Evolutionary conservation across 140 eudicot genomes (phyloP).

Genomic region (Senecio squalidus): DNA sequence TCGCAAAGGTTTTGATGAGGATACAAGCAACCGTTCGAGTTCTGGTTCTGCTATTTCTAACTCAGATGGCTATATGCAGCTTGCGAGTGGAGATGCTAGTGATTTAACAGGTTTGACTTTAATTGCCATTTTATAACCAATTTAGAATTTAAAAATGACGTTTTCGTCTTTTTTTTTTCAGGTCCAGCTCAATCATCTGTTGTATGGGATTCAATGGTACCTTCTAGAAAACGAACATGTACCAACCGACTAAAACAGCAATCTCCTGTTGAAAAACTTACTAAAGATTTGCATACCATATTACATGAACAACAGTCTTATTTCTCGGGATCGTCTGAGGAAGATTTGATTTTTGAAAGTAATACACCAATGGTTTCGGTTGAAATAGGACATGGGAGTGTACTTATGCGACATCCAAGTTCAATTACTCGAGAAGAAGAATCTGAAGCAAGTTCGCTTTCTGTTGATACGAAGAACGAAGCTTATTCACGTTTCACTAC

Average conservation of each 20-base stretch:
- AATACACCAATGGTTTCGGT: slow-evolving; percentile 95
- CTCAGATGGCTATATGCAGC: slow-evolving; percentile 85
- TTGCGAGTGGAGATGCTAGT: slow-evolving; percentile 84
- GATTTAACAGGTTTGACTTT: slow-evolving; percentile 85
- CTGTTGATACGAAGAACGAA: slow-evolving; percentile 75
- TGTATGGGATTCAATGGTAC: slow-evolving; percentile 85
- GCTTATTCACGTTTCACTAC: slow-evolving; percentile 60
- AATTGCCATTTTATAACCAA: too few species aligned
- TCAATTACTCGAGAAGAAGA: slow-evolving; percentile 83
- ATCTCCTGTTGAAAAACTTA: slow-evolving; percentile 92
- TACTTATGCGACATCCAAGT: slow-evolving; percentile 89
- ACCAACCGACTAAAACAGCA: slow-evolving; percentile 62
- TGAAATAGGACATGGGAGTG: slow-evolving; percentile 98
- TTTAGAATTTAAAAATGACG: background rate
- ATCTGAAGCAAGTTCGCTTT: slow-evolving; percentile 97
- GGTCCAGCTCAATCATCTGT: slow-evolving; percentile 72
- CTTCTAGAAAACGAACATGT: slow-evolving; percentile 91
- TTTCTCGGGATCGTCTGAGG: slow-evolving; percentile 81
- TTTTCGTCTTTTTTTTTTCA: slow-evolving; percentile 17
- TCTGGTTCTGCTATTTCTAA: slow-evolving; percentile 97
- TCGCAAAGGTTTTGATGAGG: slow-evolving; percentile 67
- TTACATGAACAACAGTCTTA: slow-evolving; percentile 80
- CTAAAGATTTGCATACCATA: slow-evolving; percentile 73
- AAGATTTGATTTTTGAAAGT: slow-evolving; percentile 80
- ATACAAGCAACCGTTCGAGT: slow-evolving; percentile 88